Percentiles rank a stretch among this genome's conserved stretches.
These are phyloP conservation scores for Penicillium crustosum DNA, from an alignment of 2,329 filamentous ascomycete genomes.

Conservation along the genomic window DNA sequence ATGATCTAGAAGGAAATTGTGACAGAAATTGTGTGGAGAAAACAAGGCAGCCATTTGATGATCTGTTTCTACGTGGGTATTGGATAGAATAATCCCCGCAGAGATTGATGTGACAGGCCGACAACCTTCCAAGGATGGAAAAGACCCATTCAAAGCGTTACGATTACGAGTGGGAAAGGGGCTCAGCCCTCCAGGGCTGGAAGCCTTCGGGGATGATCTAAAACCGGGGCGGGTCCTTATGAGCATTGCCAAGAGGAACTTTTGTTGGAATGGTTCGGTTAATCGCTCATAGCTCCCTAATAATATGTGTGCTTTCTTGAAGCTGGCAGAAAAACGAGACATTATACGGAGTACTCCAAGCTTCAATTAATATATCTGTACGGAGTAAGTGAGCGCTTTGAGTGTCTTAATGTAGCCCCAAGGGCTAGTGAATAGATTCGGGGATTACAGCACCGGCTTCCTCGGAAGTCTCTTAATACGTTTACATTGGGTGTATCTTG, in stretches of 20 bases:
- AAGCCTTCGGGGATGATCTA: not conserved
- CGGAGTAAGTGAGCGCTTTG: not conserved
- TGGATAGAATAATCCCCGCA: not conserved
- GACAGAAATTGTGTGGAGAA: not conserved
- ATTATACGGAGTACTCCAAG: not conserved
- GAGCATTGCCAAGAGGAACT: not conserved
- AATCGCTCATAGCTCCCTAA: not conserved
- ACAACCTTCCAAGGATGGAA: not conserved
- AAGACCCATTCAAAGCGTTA: not conserved
- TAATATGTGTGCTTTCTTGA: not conserved
- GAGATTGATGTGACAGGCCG: not conserved
- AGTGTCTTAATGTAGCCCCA: not conserved
- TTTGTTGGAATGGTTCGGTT: not conserved
- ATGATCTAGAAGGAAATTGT: not conserved
- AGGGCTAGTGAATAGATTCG: not conserved
- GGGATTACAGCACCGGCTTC: too few relatives aligned
- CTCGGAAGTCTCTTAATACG: too few relatives aligned
- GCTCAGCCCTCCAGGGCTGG: conserved; percentile 1
- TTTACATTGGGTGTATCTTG: not conserved
- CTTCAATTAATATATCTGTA: not conserved
- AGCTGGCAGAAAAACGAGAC: not conserved
- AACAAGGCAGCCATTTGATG: not conserved
- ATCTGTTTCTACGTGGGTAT: not conserved
- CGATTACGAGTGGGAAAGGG: conserved; percentile 6
- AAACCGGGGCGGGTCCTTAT: not conserved